phyloP scores from a whole-genome alignment of 345 rosid species.

The Murraya koenigii region DNA sequence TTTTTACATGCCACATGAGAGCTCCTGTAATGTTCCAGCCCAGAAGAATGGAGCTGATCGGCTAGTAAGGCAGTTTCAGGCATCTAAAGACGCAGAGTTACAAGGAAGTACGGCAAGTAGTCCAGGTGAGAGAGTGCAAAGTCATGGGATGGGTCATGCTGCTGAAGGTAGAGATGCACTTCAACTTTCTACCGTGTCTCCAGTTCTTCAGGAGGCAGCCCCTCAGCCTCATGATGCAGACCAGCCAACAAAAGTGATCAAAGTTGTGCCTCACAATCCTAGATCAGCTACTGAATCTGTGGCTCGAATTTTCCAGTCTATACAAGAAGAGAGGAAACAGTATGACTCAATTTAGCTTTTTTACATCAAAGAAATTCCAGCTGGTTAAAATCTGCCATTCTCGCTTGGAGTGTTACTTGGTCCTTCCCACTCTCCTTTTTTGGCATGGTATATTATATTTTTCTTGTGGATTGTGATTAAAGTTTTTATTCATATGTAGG shows the following conservation, averaged over 20 bases:
- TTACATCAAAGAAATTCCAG: not conserved
- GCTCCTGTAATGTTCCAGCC: slow-evolving; percentile 31
- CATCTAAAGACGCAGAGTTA: slow-evolving; percentile 36
- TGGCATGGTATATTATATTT: not conserved
- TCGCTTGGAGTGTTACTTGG: slow-evolving; percentile 9
- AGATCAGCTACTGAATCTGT: slow-evolving; percentile 80
- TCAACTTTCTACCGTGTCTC: slow-evolving; percentile 20
- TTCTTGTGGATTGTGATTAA: slow-evolving; percentile 1
- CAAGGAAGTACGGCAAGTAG: slow-evolving; percentile 60
- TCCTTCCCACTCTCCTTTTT: not conserved
- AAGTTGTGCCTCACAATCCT: slow-evolving; percentile 79
- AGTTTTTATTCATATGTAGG: slow-evolving; percentile 4
- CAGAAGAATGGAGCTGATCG: slow-evolving; percentile 33
- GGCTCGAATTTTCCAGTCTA: slow-evolving; percentile 80
- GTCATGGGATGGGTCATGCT: slow-evolving; percentile 16
- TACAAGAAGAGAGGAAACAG: slow-evolving; percentile 80
- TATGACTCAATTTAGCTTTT: slow-evolving; percentile 30
- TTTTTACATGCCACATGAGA: slow-evolving; percentile 36
- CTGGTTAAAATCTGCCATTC: not conserved
- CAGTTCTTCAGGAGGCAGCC: slow-evolving; percentile 15
- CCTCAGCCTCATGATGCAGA: slow-evolving; percentile 24
- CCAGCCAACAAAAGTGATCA: slow-evolving; percentile 57
- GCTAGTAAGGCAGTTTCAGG: slow-evolving; percentile 25
- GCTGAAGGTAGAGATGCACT: slow-evolving; percentile 32
- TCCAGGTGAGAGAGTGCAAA: slow-evolving; percentile 29